phyloP scores from a whole-genome alignment of 805 yeast species.

The Kodamaea jinghongensis region DNA sequence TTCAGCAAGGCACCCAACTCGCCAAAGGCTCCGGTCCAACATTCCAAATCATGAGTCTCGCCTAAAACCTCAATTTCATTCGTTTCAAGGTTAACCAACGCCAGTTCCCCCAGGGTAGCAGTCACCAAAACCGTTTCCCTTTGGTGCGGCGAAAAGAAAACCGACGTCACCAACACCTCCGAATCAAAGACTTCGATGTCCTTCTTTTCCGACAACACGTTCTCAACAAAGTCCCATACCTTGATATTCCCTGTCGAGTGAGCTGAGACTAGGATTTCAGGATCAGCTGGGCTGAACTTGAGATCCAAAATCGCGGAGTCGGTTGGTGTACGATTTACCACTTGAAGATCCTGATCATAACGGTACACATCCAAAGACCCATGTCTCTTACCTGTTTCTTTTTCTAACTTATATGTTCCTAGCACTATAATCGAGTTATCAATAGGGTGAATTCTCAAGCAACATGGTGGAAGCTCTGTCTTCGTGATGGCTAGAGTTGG shows the following conservation, averaged over 20 bases:
- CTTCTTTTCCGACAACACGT: constrained; percentile 13
- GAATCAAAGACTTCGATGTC: constrained; percentile 46
- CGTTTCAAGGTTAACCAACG: constrained; percentile 34
- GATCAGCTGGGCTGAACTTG: constrained; percentile 59
- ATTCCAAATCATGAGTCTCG: constrained; percentile 65
- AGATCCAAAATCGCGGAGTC: constrained; percentile 75
- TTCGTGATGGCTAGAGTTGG: constrained; percentile 15
- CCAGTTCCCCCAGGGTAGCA: constrained; percentile 63
- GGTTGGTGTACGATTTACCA: constrained; percentile 32
- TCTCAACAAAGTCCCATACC: constrained; percentile 51
- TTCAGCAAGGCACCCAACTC: constrained; percentile 48
- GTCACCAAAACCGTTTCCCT: constrained; percentile 49
- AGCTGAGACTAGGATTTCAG: constrained; percentile 50
- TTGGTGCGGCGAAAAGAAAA: constrained; percentile 51
- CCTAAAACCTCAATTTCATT: constrained; percentile 20
- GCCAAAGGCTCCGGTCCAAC: constrained; percentile 85
- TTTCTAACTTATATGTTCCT: constrained; percentile 80
- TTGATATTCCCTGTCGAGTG: constrained; percentile 79
- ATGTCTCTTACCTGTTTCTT: constrained; percentile 49
- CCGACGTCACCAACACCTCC: constrained; percentile 58
- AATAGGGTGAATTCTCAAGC: constrained; percentile 57
- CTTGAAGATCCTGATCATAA: constrained; percentile 15
- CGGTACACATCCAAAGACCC: constrained; percentile 56
- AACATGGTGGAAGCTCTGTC: constrained; percentile 79
- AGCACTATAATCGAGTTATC: constrained; percentile 50